Base-by-base conservation (phyloP, 2,329 filamentous ascomycete species). In the Didymella glomerata region DNA sequence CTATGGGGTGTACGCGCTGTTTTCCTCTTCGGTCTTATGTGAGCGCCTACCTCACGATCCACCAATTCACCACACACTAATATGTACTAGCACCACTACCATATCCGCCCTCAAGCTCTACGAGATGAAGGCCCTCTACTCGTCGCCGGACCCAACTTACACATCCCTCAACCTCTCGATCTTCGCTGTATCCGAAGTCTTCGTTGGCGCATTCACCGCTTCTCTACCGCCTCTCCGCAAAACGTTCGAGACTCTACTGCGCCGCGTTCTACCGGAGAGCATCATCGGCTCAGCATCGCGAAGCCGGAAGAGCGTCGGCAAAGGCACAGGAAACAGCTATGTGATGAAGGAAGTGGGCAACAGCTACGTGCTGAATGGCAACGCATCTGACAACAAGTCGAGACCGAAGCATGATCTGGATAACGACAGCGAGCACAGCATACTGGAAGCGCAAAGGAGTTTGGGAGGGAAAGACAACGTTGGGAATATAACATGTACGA, bases 1-100 rank as follows among this genome's bases (percentile, higher is more conserved):
- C 63, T 67, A 13, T 70, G 67, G 68, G 69, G 69, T 36, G 69
- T 72, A 6, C 67, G 68, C 11, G 64, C 64, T 14, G 69, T 72
- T 18, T 72, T 72, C 32, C 50, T 72, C 1, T 62, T 69, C 1
- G 68, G 67, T n/a, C 65, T 72, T 9, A 63, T 66, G 69, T 72
- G 63, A 53, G 68, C 50, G 4, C 8, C 27, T 13, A 6, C 8
- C 4, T 14, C 3, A 20, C 3, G 9, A n/a, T n/a, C 5, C 7
- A 13, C 20, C 14, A 10, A n/a, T 8, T 24, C 4, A 1, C 13
- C 13, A 11, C 4, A 28, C 18, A 8, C 55, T 65, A 28, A 67
- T 30, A 10, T 9, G 25, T 2, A 7, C 2, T 25, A 72, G 69
- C 20, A 70, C 68, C 24, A 72, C 68, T 2, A 65, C 64, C 0